These are phyloP conservation scores for Macrotyloma uniflorum DNA, from an alignment of 306 rosid species.

Conservation along the genomic window DNA sequence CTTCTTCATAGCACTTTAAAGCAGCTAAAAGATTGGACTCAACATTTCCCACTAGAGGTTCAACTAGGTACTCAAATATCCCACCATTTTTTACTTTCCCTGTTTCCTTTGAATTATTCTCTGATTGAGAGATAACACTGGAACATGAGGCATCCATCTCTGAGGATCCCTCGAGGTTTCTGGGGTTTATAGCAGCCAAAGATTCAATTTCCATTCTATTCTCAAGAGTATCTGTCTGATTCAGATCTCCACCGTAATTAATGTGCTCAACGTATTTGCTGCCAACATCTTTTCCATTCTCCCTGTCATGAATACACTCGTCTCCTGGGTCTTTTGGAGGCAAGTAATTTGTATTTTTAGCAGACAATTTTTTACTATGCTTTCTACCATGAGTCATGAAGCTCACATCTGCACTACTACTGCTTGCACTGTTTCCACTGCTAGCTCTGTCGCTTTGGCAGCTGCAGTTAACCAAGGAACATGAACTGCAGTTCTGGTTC, in stretches of 20 bases:
- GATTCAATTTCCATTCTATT: constrained; percentile 41
- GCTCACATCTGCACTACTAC: constrained; percentile 58
- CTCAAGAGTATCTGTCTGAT: constrained; percentile 27
- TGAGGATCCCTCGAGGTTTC: constrained; percentile 39
- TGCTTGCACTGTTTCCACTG: constrained; percentile 97
- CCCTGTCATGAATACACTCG: constrained; percentile 44
- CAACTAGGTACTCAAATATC: constrained; percentile 82
- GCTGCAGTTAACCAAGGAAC: constrained; percentile 95
- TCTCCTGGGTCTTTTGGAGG: constrained; percentile 55
- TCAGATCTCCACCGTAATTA: constrained; percentile 33
- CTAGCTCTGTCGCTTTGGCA: constrained; percentile 96
- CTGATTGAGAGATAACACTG: constrained; percentile 45
- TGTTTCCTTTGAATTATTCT: constrained; percentile 47
- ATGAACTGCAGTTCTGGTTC: constrained; percentile 74
- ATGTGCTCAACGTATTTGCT: constrained; percentile 39
- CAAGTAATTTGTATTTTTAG: constrained; percentile 48
- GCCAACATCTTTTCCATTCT: constrained; percentile 42
- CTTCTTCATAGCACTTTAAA: constrained; percentile 81
- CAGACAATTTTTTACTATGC: constrained; percentile 52
- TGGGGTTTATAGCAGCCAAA: constrained; percentile 39
- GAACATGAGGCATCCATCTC: constrained; percentile 42
- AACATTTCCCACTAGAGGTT: constrained; percentile 60
- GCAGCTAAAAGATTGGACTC: constrained; percentile 71
- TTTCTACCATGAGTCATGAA: constrained; percentile 60
- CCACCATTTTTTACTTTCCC: constrained; percentile 76